Percentiles rank a stretch among this genome's conserved stretches.
These are phyloP conservation scores for Henckelia pumila DNA, from an alignment of 257 asterid species.

Conservation along the genomic window DNA sequence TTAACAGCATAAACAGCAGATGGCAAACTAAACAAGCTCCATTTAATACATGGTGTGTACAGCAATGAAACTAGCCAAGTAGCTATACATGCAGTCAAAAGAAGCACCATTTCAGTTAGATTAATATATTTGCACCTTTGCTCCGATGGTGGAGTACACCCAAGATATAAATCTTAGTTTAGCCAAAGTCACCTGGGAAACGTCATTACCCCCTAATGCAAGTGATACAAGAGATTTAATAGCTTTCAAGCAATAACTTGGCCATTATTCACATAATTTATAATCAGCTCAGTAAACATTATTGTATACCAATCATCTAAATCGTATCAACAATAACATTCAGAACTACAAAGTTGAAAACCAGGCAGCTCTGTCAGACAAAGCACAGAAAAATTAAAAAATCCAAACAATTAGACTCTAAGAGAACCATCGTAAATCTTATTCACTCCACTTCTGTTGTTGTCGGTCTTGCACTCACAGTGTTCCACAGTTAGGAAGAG, in stretches of 20 bases:
- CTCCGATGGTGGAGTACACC: neutral
- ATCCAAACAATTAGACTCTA: neutral
- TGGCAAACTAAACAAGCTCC: neutral
- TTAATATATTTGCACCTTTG: neutral
- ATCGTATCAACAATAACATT: neutral
- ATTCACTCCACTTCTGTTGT: neutral
- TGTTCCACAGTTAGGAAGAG: neutral
- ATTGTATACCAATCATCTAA: neutral
- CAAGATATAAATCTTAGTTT: neutral
- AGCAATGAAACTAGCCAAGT: neutral
- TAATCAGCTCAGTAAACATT: neutral
- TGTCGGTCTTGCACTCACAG: neutral
- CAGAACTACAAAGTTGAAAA: neutral
- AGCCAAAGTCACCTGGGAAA: neutral
- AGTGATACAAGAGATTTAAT: neutral
- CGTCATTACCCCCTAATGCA: neutral
- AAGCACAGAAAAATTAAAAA: neutral
- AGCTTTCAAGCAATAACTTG: neutral
- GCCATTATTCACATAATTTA: neutral
- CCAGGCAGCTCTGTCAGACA: neutral
- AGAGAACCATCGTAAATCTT: neutral
- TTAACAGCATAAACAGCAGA: neutral
- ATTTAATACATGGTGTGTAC: neutral
- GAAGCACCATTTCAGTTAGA: neutral
- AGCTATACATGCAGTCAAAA: neutral